Conservation (phyloP, 345 rosid genomes). For the Gossypium ekmanianum region DNA sequence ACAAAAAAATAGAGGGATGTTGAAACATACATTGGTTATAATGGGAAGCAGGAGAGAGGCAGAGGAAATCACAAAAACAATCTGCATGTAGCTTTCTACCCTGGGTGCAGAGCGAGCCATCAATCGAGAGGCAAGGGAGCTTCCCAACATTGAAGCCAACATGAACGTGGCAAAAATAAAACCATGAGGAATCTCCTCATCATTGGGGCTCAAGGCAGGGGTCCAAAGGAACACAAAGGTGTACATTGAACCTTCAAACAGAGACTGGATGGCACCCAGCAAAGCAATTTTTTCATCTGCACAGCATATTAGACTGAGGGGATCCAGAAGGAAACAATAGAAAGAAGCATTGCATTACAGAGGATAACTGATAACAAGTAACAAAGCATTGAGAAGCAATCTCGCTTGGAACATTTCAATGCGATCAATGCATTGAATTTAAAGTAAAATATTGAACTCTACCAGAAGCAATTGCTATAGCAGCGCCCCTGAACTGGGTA, state of each 20-base stretch:
- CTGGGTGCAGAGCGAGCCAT: conserved; percentile 64
- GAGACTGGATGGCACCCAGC: conserved; percentile 92
- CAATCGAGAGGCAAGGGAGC: conserved; percentile 88
- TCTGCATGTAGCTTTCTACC: conserved; percentile 94
- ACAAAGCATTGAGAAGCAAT: neutral
- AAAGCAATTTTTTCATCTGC: conserved; percentile 92
- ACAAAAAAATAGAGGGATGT: conserved; percentile 1
- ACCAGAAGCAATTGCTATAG: conserved; percentile 94
- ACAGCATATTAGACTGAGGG: conserved; percentile 13
- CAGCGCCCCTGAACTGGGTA: conserved; percentile 90
- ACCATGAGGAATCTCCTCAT: conserved; percentile 94
- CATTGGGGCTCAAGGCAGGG: conserved; percentile 87
- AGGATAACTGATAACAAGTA: neutral
- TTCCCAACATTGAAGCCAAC: conserved; percentile 98
- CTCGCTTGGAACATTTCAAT: conserved; percentile 10
- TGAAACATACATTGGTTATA: conserved; percentile 54
- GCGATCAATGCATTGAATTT: conserved; percentile 10
- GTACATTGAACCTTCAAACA: conserved; percentile 98
- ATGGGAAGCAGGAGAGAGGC: conserved; percentile 80
- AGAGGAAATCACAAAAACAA: conserved; percentile 71
- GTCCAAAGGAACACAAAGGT: conserved; percentile 99
- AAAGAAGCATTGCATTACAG: conserved; percentile 7
- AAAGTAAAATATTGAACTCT: conserved; percentile 22
- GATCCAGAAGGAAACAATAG: neutral
- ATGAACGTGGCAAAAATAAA: conserved; percentile 95